Evolutionary conservation across 1,139 yeast species (phyloP).

Genomic region (Lodderomyces theae): DNA sequence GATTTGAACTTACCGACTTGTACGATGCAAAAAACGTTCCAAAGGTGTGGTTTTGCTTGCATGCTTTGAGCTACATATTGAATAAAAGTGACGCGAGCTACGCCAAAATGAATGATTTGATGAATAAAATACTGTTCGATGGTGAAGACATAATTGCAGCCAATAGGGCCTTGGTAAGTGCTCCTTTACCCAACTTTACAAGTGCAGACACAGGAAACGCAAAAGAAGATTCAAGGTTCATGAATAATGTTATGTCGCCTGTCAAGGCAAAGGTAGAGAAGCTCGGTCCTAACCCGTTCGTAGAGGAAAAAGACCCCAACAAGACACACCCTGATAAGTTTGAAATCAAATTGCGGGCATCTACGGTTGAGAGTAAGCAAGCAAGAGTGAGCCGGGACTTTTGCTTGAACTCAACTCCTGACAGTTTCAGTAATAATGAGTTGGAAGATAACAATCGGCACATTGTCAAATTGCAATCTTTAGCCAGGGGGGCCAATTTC

Average conservation of each 20-base stretch:
- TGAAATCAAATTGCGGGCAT: not conserved
- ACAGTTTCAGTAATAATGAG: not conserved
- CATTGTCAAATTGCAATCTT: constrained; percentile 52
- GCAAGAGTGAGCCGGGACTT: not conserved
- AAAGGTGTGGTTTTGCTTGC: constrained; percentile 89
- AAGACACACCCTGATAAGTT: not conserved
- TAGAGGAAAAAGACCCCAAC: constrained; percentile 1
- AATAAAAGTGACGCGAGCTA: constrained; percentile 49
- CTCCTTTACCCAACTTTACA: constrained; percentile 63
- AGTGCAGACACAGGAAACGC: constrained; percentile 34
- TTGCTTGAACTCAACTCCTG: not conserved
- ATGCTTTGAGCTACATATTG: constrained; percentile 77
- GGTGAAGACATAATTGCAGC: constrained; percentile 69
- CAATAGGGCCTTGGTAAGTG: constrained; percentile 61
- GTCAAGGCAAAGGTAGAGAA: constrained; percentile 8
- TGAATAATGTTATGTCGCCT: constrained; percentile 21
- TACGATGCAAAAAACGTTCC: constrained; percentile 93
- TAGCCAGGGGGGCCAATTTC: constrained; percentile 62
- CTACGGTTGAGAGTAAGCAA: not conserved
- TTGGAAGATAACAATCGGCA: constrained; percentile 12
- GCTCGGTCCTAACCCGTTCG: constrained; percentile 15
- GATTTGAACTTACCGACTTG: constrained; percentile 87
- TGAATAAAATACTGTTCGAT: constrained; percentile 60
- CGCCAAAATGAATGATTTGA: constrained; percentile 62
- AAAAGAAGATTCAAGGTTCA: constrained; percentile 22